phyloP scores from a whole-genome alignment of 495 filamentous ascomycete species.

The Terfezia claveryi region DNA sequence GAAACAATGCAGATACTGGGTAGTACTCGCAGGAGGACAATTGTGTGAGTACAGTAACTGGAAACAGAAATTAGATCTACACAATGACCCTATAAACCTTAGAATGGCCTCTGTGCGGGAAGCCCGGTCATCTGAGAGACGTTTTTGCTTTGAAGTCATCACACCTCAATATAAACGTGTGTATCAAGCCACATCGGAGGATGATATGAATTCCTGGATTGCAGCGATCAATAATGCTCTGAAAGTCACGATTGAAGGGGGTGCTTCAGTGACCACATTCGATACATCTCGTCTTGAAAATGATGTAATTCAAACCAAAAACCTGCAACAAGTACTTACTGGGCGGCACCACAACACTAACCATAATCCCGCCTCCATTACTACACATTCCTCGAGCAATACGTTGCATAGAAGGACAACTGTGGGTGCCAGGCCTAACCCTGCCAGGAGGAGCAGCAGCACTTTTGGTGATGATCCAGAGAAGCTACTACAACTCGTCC shows the following conservation, averaged over 20 bases:
- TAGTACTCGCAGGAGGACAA: constrained; percentile 88
- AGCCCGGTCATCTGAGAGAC: constrained; percentile 75
- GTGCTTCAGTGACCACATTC: constrained; percentile 26
- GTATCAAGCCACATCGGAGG: constrained; percentile 92
- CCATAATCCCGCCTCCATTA: constrained; percentile 14
- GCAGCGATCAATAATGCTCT: constrained; percentile 89
- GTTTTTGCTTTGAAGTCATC: constrained; percentile 97
- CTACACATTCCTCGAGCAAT: constrained; percentile 25
- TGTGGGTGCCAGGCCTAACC: constrained; percentile 65
- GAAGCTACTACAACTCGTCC: constrained; percentile 63
- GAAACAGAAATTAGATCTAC: constrained; percentile 90
- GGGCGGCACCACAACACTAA: constrained; percentile 51
- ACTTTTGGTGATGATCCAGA: constrained; percentile 63
- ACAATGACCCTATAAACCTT: constrained; percentile 96
- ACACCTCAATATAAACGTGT: constrained; percentile 92
- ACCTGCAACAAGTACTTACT: constrained; percentile 47
- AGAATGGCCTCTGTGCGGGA: constrained; percentile 92
- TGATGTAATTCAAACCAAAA: constrained; percentile 13
- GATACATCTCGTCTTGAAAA: constrained; percentile 15
- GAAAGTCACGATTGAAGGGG: constrained; percentile 81
- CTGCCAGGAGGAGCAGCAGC: constrained; percentile 32
- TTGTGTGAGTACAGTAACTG: constrained; percentile 97
- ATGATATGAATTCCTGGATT: constrained; percentile 97
- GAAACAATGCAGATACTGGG: constrained; percentile 56
- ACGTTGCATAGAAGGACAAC: constrained; percentile 63